A percentile compares a stretch with the other conserved stretches of the same genome.
phyloP scores from a whole-genome alignment of 2,329 filamentous ascomycete species.

The Spiromastix sp. region DNA sequence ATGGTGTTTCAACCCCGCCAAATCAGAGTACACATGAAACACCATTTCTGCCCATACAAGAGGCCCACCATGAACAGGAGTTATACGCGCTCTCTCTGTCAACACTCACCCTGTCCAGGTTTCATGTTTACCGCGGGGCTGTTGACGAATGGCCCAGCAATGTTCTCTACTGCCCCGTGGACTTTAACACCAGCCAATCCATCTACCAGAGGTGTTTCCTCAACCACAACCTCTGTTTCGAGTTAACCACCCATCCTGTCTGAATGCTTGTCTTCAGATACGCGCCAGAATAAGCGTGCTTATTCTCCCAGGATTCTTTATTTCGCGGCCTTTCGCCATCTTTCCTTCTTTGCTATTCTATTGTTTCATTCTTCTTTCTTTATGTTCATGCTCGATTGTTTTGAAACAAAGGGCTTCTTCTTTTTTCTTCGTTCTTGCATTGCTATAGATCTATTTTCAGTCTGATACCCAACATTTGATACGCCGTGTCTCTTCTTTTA shows the following conservation, averaged over 20 bases:
- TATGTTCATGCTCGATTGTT: background rate
- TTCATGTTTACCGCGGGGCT: background rate
- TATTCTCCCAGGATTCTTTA: no score
- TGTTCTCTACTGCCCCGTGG: background rate
- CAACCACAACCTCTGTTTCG: background rate
- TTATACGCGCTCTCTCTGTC: background rate
- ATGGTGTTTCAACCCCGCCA: no score
- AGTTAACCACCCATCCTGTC: background rate
- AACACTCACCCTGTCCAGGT: background rate
- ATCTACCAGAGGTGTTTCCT: no score
- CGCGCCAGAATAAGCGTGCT: no score
- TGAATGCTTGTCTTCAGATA: slow-evolving; percentile 3
- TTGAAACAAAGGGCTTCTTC: no score
- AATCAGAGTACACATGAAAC: no score
- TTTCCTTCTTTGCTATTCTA: no score
- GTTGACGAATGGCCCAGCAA: slow-evolving; percentile 1
- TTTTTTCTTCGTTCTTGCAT: background rate
- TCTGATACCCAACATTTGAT: background rate
- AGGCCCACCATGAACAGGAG: no score
- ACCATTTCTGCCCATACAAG: no score
- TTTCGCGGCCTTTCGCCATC: no score
- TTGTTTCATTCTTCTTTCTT: no score
- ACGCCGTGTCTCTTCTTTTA: background rate
- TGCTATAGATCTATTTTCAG: background rate
- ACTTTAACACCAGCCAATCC: no score